Evolutionary conservation across 805 yeast species (phyloP).

Genomic region (Candida ortonii): DNA sequence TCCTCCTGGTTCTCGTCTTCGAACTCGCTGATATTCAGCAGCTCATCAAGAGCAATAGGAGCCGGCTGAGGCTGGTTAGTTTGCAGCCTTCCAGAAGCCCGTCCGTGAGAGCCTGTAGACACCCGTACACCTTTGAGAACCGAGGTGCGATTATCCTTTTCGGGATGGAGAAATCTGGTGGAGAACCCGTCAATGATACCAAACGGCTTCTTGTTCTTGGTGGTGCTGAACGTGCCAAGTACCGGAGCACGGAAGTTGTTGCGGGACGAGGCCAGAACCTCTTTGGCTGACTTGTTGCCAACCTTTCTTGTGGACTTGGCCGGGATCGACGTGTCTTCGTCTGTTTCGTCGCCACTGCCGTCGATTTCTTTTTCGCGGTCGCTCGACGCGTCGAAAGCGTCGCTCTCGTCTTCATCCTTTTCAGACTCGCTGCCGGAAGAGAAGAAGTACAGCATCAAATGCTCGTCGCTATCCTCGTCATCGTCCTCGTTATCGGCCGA

Average conservation of each 20-base stretch:
- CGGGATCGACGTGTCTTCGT: slow-evolving; percentile 85
- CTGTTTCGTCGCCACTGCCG: slow-evolving; percentile 85
- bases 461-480: slow-evolving; percentile 32
- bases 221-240: slow-evolving; percentile 87
- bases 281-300: slow-evolving; percentile 86
- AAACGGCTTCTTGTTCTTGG: slow-evolving; percentile 69
- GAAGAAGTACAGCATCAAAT: slow-evolving; percentile 74
- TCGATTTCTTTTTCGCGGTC: slow-evolving; percentile 12
- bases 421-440: slow-evolving; percentile 31
- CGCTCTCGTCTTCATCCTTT: slow-evolving; percentile 17
- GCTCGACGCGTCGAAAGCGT: slow-evolving; percentile 11
- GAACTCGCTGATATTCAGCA: slow-evolving; percentile 82
- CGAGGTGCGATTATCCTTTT: slow-evolving; percentile 25
- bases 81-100: slow-evolving; percentile 7
- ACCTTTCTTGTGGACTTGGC: slow-evolving; percentile 57
- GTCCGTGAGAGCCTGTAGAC: slow-evolving; percentile 3
- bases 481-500: slow-evolving; percentile 23
- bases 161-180: slow-evolving; percentile 72
- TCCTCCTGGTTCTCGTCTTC: slow-evolving; percentile 69
- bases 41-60: slow-evolving; percentile 61
- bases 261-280: slow-evolving; percentile 82
- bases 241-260: slow-evolving; percentile 89
- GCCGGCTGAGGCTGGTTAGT: slow-evolving; percentile 12
- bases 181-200: slow-evolving; percentile 94
- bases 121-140: slow-evolving; percentile 24